Conservation (phyloP, 305 asterid genomes). For the Rubia balearica region DNA sequence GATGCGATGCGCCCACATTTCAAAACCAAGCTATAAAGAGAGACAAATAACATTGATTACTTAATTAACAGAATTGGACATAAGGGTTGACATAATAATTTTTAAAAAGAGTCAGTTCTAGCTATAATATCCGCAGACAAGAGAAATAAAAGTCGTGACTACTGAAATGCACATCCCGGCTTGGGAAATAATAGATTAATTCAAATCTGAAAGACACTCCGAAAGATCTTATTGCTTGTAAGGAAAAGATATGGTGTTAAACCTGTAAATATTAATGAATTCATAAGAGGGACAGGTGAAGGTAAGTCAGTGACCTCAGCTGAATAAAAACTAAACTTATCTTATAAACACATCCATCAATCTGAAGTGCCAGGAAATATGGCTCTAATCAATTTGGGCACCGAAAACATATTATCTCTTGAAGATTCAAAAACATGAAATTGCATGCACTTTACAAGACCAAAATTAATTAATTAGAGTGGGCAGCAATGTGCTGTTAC, state of each 20-base stretch:
- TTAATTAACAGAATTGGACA: not conserved
- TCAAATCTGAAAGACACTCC: not conserved
- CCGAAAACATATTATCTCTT: not conserved
- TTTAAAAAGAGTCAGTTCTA: not conserved
- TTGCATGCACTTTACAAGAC: not conserved
- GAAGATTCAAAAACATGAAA: not conserved
- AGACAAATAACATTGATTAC: no score
- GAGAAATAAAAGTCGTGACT: not conserved
- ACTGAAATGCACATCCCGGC: not conserved
- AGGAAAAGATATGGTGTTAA: not conserved
- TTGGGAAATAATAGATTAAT: not conserved
- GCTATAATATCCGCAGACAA: not conserved
- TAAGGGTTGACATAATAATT: not conserved
- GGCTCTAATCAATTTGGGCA: not conserved
- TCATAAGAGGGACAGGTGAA: constrained; percentile 2
- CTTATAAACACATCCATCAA: not conserved
- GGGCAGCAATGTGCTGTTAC: not conserved
- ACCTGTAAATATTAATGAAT: not conserved
- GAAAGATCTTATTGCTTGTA: not conserved
- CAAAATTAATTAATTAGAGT: not conserved
- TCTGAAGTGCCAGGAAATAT: not conserved
- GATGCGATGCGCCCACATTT: no score
- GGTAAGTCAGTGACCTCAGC: not conserved
- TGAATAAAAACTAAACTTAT: not conserved
- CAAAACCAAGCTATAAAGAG: no score